Base-by-base conservation (phyloP, 805 yeast genomes). In the Kurtzmaniella cleridarum region DNA sequence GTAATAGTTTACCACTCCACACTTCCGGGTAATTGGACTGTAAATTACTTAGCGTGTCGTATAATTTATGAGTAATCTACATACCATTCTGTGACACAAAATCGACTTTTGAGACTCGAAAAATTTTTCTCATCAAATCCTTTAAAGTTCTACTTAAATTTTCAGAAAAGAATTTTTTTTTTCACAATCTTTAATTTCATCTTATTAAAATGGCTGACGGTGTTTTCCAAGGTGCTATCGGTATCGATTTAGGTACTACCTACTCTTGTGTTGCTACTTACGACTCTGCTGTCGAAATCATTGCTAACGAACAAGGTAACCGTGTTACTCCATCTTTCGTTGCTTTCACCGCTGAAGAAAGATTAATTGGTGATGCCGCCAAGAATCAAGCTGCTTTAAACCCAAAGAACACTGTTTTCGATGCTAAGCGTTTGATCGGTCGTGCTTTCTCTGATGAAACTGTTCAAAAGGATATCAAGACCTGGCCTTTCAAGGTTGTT, bases 181-280 rank as follows among this genome's bases (percentile, higher is more conserved):
- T 35, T 41, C 28, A 39, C 41, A 45, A 30, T 39, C 36, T 17
- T 20, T 27, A 32, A n/a, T 32, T 23, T 31, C 23, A 24, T 51
- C 47, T 20, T 36, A 35, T 26, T 26, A 74, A 71, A 71, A 83
- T 83, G 90, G 86, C 90, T 83, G 96, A 89, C 80, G 96, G 96
- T 84, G 93, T 89, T 77, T 89, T 85, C 84, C 93, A 90, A 81
- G 97, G 97, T 84, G 73, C 73, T 64, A 68, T 68, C 58, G 74
- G 74, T 66, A 68, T 68, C 66, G 74, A 68, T 66, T 68, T 68
- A 66, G 74, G 74, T 68, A 68, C 74, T 41, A 68, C 74, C 48
- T 68, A 68, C 65, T 68, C 74, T 51, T 68, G 74, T 68, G 74
- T 68, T 54, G 74, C 74, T 58, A 66, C 72, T 53, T 67, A 58